Base-by-base conservation (phyloP, 1,139 yeast genomes). In the Eremothecium coryli region DNA sequence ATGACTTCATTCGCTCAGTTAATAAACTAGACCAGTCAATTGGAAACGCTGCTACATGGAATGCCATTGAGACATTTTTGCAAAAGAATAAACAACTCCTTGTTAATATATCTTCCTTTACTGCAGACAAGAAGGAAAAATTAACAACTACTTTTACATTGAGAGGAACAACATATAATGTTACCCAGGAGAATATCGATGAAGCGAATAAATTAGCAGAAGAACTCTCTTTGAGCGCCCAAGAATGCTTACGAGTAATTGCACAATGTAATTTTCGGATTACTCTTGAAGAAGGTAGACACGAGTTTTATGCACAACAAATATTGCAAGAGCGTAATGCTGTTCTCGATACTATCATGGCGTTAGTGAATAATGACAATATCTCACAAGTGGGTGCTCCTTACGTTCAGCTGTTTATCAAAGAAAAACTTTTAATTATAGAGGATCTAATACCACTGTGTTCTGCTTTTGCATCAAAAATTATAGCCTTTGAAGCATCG, bases 171-270 rank as follows among this genome's bases (percentile, higher is more conserved):
- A 32, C 22, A n/a, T 42, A 44, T 23, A 26, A 38, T 14, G 33
- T 39, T 13, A 31, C 34, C 4, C 27, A 29, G 10, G 29, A 32
- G 7, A 33, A 41, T 22, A 26, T 36, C 22, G 28, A 40, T 23
- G 28, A 33, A 10, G 45, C 51, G 14, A 23, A 26, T n/a, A 29
- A 30, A 8, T 29, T 48, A 13, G 35, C 49, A 7, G 29, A 32
- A 8, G 22, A 33, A 13, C 32, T 48, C 3, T 23, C 30, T 9
- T 35, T 70, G 9, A 69, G 66, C 40, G 47, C 50, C 11, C 43
- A 49, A 13, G 79, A 76, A 42, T 60, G 66, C 2, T 52, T 71
- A 13, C 57, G 80, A 43, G 58, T 73, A 8, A 60, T 73, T 5
- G 41, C 54, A 17, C 74, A 70, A 43, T 56, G 66, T 0, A 53